Conservation (phyloP, 805 yeast species). For the Deakozyma indianensis region DNA sequence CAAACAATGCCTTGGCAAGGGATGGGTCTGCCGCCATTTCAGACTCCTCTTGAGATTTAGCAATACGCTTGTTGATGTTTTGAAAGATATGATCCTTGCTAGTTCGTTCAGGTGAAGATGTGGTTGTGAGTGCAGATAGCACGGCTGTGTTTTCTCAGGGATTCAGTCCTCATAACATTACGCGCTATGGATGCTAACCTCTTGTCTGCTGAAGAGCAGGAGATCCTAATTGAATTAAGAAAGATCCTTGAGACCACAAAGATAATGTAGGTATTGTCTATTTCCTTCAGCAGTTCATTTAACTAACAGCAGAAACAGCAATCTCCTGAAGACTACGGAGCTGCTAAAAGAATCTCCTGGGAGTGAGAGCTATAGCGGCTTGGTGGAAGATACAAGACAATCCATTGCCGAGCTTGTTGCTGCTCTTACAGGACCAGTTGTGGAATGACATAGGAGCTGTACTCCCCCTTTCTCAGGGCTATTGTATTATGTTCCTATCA, state of each 20-base stretch:
- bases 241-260: background rate
- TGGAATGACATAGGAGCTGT: too few relatives aligned
- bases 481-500: too few relatives aligned
- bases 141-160: background rate
- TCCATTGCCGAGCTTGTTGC: background rate
- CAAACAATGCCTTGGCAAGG: background rate
- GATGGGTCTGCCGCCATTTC: background rate
- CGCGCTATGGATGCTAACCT: background rate
- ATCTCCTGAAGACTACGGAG: background rate
- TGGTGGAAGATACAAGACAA: background rate
- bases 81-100: too few relatives aligned
- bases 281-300: background rate
- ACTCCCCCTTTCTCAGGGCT: too few relatives aligned
- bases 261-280: background rate
- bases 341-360: background rate
- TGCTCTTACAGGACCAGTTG: background rate
- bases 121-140: background rate
- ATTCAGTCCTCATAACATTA: too few relatives aligned
- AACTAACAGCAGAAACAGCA: background rate
- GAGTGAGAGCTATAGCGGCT: background rate
- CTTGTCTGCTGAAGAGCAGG: background rate
- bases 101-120: background rate
- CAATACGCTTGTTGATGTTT: too few relatives aligned
- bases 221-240: background rate
- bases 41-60: too few relatives aligned